Base-by-base conservation (phyloP, 2,329 filamentous ascomycete species). In the Zymoseptoria brevis region DNA sequence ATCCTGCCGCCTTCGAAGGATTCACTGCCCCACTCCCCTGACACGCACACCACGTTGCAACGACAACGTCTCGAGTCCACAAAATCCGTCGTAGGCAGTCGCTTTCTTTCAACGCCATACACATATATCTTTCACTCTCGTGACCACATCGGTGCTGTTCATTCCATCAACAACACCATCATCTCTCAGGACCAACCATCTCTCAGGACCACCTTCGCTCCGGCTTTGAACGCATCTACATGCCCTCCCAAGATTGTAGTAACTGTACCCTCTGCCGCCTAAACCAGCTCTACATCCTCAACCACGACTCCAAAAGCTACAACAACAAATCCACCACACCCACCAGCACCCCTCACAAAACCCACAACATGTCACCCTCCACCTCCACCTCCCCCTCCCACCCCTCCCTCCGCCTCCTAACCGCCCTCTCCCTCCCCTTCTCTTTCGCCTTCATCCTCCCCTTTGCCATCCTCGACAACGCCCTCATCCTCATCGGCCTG, bases 371-470 rank as follows among this genome's bases (percentile, higher is more conserved):
- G 50, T 16, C 53, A 11, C 21, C 41, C 29, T 8, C 19, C 35
- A 48, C 41, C 29, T 8, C 19, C 35, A 48, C 45, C 49, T 3
- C 57, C 16, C 9, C 1, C 45, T 26, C 55, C 52, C 55, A 65
- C 57, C 64, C 57, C 59, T 16, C 22, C 19, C 53, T 66, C 21
- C 64, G 64, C 29, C 19, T 59, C 52, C 29, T 62, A 41, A 62
- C 60, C 11, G 21, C 63, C 55, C n/a, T 57, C 29, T 30, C 30
- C 35, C 62, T 60, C 57, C 30, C 63, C 35, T 59, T 60, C 16
- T 61, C 61, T 19, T 56, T 66, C 58, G 56, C 57, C 29, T 59
- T 67, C 57, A 49, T 62, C 19, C 60, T 66, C 48, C 54, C 64
- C 19, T 60, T 62, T 24, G 66, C 63, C 51, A 60, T 62, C 54